Base-by-base conservation (phyloP, 2,329 filamentous ascomycete species). In the Juglanconis sp. region DNA sequence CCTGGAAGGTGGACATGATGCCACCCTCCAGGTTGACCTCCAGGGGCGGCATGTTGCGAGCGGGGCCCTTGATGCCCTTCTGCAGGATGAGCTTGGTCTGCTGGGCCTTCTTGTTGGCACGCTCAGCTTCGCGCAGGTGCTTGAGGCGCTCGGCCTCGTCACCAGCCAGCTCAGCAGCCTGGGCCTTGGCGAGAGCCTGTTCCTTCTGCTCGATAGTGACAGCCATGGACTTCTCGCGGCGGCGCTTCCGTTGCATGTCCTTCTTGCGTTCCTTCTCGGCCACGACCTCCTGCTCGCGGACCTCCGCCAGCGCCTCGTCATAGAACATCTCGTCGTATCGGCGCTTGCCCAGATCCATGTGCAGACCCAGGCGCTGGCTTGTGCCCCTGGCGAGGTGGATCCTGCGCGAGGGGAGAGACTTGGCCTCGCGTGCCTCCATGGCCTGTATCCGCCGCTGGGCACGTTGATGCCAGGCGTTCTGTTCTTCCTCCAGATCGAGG, bases 211-310 rank as follows among this genome's bases (percentile, higher is more conserved):
- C 94, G 68, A 96, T 90, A 6, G 92, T 94, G 62, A 96, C 89
- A 4, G 92, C 92, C 81, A 97, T 92, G 4, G 94, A 96, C 78
- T 97, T 97, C 73, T 98, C 94, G 17, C 95, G 89, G 48, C 95
- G 88, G 62, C 95, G 87, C 79, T 98, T 99, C 65, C 95, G 90
- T 73, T 99, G 95, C 92, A 99, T 98, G 71, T 99, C 95, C 79
- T 99, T 99, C 80, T 99, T 99, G 65, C 95, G 91, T 76, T 99
- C 95, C 77, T 99, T 99, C 75, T 99, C 95, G 63, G 94, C 92
- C 63, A 90, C 89, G 7, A 97, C 82, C 73, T 97, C 94, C 66
- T 92, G 91, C 63, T 92, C 89, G 66, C 95, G 90, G 2, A 98
- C 94, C 68, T 96, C 89, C 56, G 90, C 85, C 62, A 94, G 84